Conservation (phyloP, 495 filamentous ascomycete species). For the Parathielavia appendiculata region DNA sequence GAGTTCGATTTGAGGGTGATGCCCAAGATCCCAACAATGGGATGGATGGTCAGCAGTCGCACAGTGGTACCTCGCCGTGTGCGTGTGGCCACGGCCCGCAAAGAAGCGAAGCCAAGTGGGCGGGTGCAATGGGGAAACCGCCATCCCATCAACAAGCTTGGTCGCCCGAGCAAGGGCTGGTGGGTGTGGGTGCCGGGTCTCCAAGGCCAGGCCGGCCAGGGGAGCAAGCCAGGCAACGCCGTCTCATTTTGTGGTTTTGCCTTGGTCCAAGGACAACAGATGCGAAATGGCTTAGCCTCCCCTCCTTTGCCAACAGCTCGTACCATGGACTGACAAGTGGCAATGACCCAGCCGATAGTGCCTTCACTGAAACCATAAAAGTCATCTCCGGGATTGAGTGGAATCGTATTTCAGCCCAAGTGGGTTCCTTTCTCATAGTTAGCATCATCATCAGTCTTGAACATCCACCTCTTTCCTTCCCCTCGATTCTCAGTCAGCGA, state of each 20-base stretch:
- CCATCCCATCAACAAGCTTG: conserved; percentile 12
- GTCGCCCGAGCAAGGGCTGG: conserved; percentile 20
- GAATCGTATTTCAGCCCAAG: conserved; percentile 37
- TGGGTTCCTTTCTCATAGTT: conserved; percentile 22
- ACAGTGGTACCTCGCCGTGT: conserved; percentile 4
- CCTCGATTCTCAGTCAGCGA: conserved; percentile 10
- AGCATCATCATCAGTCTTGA: conserved; percentile 19
- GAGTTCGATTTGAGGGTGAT: conserved; percentile 9
- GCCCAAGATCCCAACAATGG: conserved; percentile 18
- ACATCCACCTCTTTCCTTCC: conserved; percentile 17
- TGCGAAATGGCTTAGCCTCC: conserved; percentile 32
- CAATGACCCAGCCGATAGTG: conserved; percentile 28
- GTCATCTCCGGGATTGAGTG: conserved; percentile 24
- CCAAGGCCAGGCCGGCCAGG: conserved; percentile 16
- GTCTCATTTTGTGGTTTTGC: conserved; percentile 24
- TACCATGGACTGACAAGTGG: conserved; percentile 40
- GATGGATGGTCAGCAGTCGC: conserved; percentile 1
- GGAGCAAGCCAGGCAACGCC: conserved; percentile 17
- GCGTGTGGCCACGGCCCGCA: conserved; percentile 16
- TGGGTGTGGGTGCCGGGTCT: conserved; percentile 16
- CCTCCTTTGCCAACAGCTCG: conserved; percentile 26
- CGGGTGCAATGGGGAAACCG: conserved; percentile 2
- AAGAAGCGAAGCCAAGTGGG: not conserved
- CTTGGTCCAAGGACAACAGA: conserved; percentile 28
- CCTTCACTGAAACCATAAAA: conserved; percentile 31